Conservation (phyloP, 805 yeast genomes). For the Blastobotrys attinorum region DNA sequence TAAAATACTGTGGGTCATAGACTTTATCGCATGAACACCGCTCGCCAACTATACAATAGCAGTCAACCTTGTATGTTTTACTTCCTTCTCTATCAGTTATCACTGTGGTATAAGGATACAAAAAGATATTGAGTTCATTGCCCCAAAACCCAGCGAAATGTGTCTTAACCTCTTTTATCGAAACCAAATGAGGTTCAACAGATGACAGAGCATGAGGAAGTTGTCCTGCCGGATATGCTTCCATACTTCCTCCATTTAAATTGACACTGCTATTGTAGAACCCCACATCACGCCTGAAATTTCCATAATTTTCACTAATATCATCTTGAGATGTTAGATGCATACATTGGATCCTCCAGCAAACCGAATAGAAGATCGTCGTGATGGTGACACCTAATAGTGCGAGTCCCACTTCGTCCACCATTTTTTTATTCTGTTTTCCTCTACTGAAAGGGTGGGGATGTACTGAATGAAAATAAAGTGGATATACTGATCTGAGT, state of each 20-base stretch:
- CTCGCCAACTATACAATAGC: conserved; percentile 13
- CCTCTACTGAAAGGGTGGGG: too few relatives aligned
- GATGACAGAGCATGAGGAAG: background rate
- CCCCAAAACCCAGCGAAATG: conserved; percentile 1
- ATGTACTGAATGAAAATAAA: too few relatives aligned
- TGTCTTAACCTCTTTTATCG: background rate
- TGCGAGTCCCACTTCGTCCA: too few relatives aligned
- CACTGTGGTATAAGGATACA: conserved; percentile 13
- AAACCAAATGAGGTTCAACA: background rate
- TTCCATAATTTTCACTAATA: too few relatives aligned
- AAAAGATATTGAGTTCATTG: conserved; percentile 1
- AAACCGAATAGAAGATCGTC: too few relatives aligned
- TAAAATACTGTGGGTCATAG: conserved; percentile 5
- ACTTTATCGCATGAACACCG: conserved; percentile 18
- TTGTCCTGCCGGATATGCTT: background rate
- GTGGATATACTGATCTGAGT: too few relatives aligned
- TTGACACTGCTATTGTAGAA: too few relatives aligned
- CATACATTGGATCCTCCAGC: too few relatives aligned
- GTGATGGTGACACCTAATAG: too few relatives aligned
- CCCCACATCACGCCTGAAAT: too few relatives aligned
- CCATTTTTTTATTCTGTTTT: too few relatives aligned
- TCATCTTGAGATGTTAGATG: too few relatives aligned
- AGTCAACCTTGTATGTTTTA: conserved; percentile 15
- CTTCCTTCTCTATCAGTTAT: conserved; percentile 15
- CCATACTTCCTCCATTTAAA: background rate